phyloP scores from a whole-genome alignment of 305 asterid species.

The Fraxinus sp. region DNA sequence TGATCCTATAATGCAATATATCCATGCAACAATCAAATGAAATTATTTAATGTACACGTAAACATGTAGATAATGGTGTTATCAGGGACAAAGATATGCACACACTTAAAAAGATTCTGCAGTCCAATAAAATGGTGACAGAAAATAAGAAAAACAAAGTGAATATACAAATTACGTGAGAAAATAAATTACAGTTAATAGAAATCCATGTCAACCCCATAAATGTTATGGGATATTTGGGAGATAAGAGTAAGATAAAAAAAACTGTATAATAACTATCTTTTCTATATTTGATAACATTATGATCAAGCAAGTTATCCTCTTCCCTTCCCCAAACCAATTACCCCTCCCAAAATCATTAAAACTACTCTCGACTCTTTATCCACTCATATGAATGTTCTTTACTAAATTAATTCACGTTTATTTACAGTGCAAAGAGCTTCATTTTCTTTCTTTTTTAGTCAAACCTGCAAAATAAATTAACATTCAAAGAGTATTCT shows the following conservation, averaged over 20 bases:
- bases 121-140: constrained; percentile 17
- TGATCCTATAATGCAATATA: not conserved
- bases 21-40: not conserved
- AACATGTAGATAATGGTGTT: not conserved
- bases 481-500: not conserved
- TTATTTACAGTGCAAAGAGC: not conserved
- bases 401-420: not conserved
- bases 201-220: not conserved
- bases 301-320: not conserved
- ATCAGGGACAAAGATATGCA: constrained; percentile 14
- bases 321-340: not conserved
- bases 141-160: not conserved
- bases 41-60: not conserved
- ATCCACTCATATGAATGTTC: not conserved
- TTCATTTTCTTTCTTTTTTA: not conserved
- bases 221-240: not conserved
- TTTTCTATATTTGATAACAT: not conserved
- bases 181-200: not conserved
- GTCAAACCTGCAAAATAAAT: not conserved
- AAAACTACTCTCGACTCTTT: not conserved
- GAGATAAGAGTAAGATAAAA: not conserved
- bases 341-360: not conserved
- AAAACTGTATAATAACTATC: not conserved
- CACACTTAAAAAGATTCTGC: not conserved
- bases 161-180: not conserved